phyloP scores from a whole-genome alignment of 108 stramenopile genomes.

The Chaetoceros muelleri region DNA sequence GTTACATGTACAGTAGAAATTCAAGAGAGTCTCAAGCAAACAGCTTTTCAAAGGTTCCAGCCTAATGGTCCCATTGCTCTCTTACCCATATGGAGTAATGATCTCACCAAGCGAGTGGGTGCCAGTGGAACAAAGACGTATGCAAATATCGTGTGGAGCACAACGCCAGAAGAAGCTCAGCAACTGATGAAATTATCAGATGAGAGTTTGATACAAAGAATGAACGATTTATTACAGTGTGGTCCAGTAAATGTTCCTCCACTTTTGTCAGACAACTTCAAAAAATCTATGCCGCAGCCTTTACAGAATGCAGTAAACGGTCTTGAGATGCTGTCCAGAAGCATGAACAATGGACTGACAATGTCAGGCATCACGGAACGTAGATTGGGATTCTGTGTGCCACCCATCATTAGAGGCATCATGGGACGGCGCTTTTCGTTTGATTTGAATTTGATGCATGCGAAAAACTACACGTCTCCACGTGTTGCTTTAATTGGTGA shows the following conservation, averaged over 20 bases:
- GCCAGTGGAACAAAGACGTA: slow-evolving; percentile 19
- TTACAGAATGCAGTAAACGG: neutral
- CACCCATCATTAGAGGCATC: slow-evolving; percentile 17
- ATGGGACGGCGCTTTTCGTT: slow-evolving; percentile 24
- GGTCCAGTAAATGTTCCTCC: slow-evolving; percentile 48
- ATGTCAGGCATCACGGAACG: slow-evolving; percentile 20
- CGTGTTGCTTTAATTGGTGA: slow-evolving; percentile 84
- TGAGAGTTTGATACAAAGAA: slow-evolving; percentile 21
- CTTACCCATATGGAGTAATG: slow-evolving; percentile 52
- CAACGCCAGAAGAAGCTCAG: slow-evolving; percentile 44
- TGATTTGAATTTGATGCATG: slow-evolving; percentile 26
- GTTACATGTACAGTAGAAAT: slow-evolving; percentile 73
- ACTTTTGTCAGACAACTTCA: slow-evolving; percentile 6
- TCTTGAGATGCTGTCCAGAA: neutral
- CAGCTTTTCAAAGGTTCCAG: slow-evolving; percentile 74
- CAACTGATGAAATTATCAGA: slow-evolving; percentile 20
- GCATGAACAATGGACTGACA: slow-evolving; percentile 23
- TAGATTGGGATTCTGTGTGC: slow-evolving; percentile 41
- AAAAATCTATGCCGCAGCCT: neutral
- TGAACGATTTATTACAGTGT: slow-evolving; percentile 48
- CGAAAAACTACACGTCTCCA: slow-evolving; percentile 16
- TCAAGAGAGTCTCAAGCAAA: slow-evolving; percentile 22
- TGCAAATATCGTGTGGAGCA: slow-evolving; percentile 82
- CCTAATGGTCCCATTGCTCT: slow-evolving; percentile 63
- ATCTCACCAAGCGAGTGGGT: neutral